These are phyloP conservation scores for Triticum urartu DNA, from an alignment of 176 grass and related monocot species.

Conservation along the genomic window DNA sequence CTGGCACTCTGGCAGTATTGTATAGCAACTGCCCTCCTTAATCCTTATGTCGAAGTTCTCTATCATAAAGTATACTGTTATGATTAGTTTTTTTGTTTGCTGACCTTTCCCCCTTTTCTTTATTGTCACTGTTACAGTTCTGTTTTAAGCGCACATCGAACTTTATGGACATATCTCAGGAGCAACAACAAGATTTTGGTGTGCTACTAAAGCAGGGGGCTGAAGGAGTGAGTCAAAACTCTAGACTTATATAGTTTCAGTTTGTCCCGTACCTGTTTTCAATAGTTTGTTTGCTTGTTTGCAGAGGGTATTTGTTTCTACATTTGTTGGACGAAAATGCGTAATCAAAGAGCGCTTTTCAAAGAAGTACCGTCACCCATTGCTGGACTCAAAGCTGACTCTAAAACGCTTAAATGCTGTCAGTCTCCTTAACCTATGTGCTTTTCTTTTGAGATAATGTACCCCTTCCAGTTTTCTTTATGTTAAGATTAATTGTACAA, in stretches of 20 bases:
- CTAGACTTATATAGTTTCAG: neutral
- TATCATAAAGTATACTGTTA: conserved; percentile 1
- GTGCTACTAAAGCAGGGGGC: conserved; percentile 86
- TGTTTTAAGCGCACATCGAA: neutral
- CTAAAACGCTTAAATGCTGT: conserved; percentile 83
- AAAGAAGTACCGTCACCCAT: conserved; percentile 83
- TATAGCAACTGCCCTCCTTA: neutral
- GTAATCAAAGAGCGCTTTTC: conserved; percentile 89
- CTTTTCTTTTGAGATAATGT: neutral
- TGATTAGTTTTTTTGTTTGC: neutral
- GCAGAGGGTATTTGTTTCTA: conserved; percentile 80
- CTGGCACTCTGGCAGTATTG: neutral
- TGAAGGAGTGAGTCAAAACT: conserved; percentile 67
- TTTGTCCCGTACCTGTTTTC: conserved; percentile 28
- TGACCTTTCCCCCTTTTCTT: neutral
- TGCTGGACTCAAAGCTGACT: conserved; percentile 82
- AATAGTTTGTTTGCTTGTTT: conserved; percentile 36
- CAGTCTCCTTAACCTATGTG: conserved; percentile 25
- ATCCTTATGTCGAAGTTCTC: neutral
- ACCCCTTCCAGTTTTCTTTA: neutral
- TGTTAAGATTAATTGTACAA: neutral
- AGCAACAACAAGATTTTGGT: conserved; percentile 52
- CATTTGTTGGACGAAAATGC: conserved; percentile 63
- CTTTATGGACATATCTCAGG: conserved; percentile 53
- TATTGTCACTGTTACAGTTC: conserved; percentile 4